These are phyloP conservation scores for Xylaria intraflava DNA, from an alignment of 495 filamentous ascomycete species.

Conservation along the genomic window DNA sequence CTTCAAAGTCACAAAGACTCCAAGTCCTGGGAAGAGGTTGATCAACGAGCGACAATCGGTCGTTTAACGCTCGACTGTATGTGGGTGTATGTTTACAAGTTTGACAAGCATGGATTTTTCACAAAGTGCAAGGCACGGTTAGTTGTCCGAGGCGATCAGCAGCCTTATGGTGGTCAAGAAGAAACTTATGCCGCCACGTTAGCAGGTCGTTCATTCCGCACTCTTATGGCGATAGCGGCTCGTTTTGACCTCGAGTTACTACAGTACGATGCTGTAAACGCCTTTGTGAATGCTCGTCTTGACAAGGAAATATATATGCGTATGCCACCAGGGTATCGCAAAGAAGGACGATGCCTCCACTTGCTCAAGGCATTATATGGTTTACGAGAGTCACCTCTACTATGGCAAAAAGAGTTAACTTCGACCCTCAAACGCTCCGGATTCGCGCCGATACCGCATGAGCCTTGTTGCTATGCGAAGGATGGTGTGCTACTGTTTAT, in stretches of 20 bases:
- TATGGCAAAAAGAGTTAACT: conserved; percentile 16
- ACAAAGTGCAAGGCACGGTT: no score
- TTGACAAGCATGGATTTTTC: no score
- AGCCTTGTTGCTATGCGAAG: neutral
- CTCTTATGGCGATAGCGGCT: no score
- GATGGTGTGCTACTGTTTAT: neutral
- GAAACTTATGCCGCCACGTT: no score
- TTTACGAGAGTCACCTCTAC: conserved; percentile 13
- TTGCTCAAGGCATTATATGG: conserved; percentile 15
- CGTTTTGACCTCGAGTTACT: conserved; percentile 8
- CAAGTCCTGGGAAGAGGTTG: no score
- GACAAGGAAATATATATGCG: conserved; percentile 9
- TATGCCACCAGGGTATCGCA: conserved; percentile 11
- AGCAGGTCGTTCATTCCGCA: no score
- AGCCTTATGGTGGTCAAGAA: no score
- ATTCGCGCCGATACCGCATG: neutral
- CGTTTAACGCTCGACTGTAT: no score
- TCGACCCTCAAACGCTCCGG: neutral
- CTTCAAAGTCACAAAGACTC: no score
- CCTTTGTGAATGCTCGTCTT: conserved; percentile 10
- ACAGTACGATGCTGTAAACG: conserved; percentile 15
- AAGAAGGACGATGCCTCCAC: neutral
- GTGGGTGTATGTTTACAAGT: no score
- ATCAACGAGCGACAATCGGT: no score
- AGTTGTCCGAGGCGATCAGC: no score